Percentiles rank a stretch among this genome's conserved stretches.
phyloP scores from a whole-genome alignment of 2,329 filamentous ascomycete species.

The Epichloe gansuensis region DNA sequence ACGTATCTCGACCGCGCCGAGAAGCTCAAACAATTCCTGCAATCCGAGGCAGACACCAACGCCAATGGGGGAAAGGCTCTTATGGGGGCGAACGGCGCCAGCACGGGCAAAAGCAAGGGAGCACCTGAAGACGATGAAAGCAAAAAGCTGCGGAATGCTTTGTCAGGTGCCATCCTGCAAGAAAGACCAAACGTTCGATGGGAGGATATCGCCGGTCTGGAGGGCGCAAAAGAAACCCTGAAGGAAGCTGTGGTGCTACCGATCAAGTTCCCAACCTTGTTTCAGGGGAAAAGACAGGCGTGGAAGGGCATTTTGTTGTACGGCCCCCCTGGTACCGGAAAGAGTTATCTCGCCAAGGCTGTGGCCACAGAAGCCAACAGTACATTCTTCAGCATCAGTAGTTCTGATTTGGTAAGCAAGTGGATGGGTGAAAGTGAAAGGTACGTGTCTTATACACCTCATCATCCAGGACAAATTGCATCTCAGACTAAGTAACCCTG shows the following conservation, averaged over 20 bases:
- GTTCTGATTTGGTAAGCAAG: slow-evolving; percentile 93
- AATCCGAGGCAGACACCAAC: slow-evolving; percentile 61
- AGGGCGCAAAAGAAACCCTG: slow-evolving; percentile 86
- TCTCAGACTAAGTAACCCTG: slow-evolving; percentile 10
- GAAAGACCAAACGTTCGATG: slow-evolving; percentile 95
- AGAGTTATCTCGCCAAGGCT: slow-evolving; percentile 93
- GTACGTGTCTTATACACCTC: slow-evolving; percentile 29
- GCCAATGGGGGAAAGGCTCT: slow-evolving; percentile 45
- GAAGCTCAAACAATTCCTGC: slow-evolving; percentile 88
- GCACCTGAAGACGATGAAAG: slow-evolving; percentile 73
- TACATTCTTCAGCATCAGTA: slow-evolving; percentile 97
- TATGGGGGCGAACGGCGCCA: slow-evolving; percentile 59
- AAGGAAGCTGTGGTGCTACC: slow-evolving; percentile 97
- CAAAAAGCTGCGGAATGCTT: slow-evolving; percentile 86
- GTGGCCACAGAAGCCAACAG: slow-evolving; percentile 97
- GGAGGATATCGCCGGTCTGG: slow-evolving; percentile 95
- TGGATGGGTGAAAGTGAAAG: slow-evolving; percentile 99
- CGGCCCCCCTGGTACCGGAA: slow-evolving; percentile 91
- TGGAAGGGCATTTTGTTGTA: slow-evolving; percentile 98
- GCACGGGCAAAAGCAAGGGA: slow-evolving; percentile 46
- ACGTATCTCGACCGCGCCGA: slow-evolving; percentile 99
- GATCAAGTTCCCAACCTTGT: slow-evolving; percentile 95
- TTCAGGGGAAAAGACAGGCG: slow-evolving; percentile 88
- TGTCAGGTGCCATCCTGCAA: slow-evolving; percentile 82
- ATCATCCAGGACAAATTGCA: not conserved